These are phyloP conservation scores for Tulasnella sp. DNA, from an alignment of 768 basidiomycete species.

Conservation along the genomic window DNA sequence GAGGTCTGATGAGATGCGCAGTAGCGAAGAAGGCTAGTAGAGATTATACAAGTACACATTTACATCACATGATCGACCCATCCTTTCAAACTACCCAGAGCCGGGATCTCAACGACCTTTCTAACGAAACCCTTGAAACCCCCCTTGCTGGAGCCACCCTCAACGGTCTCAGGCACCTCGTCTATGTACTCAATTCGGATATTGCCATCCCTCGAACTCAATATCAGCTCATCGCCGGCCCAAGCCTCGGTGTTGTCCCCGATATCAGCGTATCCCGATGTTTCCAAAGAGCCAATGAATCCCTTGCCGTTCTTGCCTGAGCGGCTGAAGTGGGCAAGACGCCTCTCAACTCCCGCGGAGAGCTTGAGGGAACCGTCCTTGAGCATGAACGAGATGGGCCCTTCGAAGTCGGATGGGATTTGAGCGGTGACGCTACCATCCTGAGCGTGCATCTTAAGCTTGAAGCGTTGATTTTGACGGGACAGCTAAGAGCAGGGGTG, in stretches of 20 bases:
- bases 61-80: too few species aligned
- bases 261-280: conserved; percentile 6
- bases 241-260: neutral
- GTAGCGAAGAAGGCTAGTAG: too few species aligned
- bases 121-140: too few species aligned
- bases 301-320: neutral
- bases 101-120: too few species aligned
- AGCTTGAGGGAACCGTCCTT: conserved; percentile 13
- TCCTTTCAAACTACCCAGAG: too few species aligned
- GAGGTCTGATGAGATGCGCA: too few species aligned
- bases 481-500: neutral
- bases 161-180: neutral
- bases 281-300: neutral
- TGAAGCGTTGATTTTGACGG: conserved; percentile 11
- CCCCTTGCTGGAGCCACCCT: too few species aligned
- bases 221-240: conserved; percentile 1
- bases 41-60: too few species aligned
- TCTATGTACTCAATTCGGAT: conserved; percentile 1
- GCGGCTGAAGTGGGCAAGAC: neutral
- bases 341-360: neutral
- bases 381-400: conserved; percentile 9
- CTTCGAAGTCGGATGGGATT: conserved; percentile 14
- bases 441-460: neutral
- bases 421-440: neutral
- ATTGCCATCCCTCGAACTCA: neutral